Base-by-base conservation (phyloP, 2,329 filamentous ascomycete genomes). In the Lasiodiplodia citricola region DNA sequence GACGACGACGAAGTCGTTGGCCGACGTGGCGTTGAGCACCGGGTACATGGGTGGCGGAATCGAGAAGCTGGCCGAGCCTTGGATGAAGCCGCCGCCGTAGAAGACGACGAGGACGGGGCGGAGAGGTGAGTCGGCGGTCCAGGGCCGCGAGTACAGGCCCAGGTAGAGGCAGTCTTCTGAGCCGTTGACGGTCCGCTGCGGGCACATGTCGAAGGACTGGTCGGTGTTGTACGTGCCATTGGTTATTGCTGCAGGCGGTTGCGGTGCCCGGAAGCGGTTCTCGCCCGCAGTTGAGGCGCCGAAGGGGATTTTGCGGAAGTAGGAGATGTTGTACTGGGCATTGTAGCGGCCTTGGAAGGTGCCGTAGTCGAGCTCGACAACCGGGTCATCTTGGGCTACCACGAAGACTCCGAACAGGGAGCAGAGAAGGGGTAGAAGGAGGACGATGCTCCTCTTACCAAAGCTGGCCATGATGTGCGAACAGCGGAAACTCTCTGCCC, bases 131-230 rank as follows among this genome's bases (percentile, higher is more conserved):
- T 37, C 80, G 0, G 67, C 25, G 0, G 74, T 78, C 87, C 87
- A 90, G 3, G 87, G 88, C 0, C 87, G 83, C 4, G 86, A 84
- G 76, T 88, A 90, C 0, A 90, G 78, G 13, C 86, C 86, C 2
- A 90, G 82, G 70, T 88, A 89, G 16, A 90, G 79, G 71, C 88
- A 90, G 73, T 90, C 87, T 79, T 90, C 88, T 54, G 86, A 87
- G 13, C 85, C 79, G 47, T 80, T 80, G 67, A 84, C 85, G 0
- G 85, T 87, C 71, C 86, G 81, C 76, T 88, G 87, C 3, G 86
- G 83, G 72, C 87, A 90, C 82, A 87, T 85, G 72, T 87, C 84
- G 70, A 88, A 89, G 21, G 79, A 70, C 62, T 86, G 83, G 70
- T 84, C 81, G 2, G 87, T 87, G 74, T 89, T 77, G 74, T 89